Evolutionary conservation across 352 stramenopile species (phyloP).

Genomic region (Globisporangium nodosum): DNA sequence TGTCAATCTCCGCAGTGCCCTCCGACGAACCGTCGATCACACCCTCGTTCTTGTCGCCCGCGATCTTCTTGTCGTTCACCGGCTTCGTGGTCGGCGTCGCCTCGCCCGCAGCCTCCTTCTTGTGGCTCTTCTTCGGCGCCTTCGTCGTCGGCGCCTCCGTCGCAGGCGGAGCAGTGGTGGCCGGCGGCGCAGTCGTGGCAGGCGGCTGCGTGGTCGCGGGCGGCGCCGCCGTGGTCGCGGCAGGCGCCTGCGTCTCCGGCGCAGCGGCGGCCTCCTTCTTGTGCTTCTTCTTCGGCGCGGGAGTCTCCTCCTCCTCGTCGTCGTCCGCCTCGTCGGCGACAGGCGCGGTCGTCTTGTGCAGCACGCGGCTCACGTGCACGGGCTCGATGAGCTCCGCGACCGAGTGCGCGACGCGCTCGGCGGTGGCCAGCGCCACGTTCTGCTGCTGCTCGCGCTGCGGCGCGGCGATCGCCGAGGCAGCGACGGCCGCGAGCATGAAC

Average conservation of each 20-base stretch:
- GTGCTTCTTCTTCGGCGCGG: slow-evolving; percentile 17
- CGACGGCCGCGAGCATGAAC: slow-evolving; percentile 42
- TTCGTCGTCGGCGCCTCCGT: slow-evolving; percentile 6
- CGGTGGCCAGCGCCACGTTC: slow-evolving; percentile 7
- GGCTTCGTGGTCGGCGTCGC: slow-evolving; percentile 7
- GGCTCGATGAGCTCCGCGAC: slow-evolving; percentile 16
- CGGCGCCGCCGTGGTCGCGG: slow-evolving; percentile 10
- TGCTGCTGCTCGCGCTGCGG: slow-evolving; percentile 13
- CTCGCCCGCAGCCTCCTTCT: slow-evolving; percentile 20
- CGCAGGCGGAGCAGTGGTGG: slow-evolving; percentile 6
- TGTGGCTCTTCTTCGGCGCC: slow-evolving; percentile 23
- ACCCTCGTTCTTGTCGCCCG: slow-evolving; percentile 68
- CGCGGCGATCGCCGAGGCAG: slow-evolving; percentile 34
- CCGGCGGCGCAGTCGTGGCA: slow-evolving; percentile 11
- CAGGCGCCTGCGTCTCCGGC: slow-evolving; percentile 15
- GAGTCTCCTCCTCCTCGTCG: slow-evolving; percentile 14
- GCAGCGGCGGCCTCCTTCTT: slow-evolving; percentile 25
- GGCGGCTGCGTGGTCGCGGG: slow-evolving; percentile 2
- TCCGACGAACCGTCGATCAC: slow-evolving; percentile 74
- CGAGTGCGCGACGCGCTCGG: slow-evolving; percentile 15
- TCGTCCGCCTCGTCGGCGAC: slow-evolving; percentile 13
- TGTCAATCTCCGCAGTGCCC: slow-evolving; percentile 77
- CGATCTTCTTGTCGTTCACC: slow-evolving; percentile 64
- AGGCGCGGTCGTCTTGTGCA: slow-evolving; percentile 22
- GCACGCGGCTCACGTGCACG: slow-evolving; percentile 24